Evolutionary conservation across 1,284 basidiomycete genomes (phyloP), one percentile per base, ranked within the genome.

Genomic region (Gymnopus androsaceus): DNA sequence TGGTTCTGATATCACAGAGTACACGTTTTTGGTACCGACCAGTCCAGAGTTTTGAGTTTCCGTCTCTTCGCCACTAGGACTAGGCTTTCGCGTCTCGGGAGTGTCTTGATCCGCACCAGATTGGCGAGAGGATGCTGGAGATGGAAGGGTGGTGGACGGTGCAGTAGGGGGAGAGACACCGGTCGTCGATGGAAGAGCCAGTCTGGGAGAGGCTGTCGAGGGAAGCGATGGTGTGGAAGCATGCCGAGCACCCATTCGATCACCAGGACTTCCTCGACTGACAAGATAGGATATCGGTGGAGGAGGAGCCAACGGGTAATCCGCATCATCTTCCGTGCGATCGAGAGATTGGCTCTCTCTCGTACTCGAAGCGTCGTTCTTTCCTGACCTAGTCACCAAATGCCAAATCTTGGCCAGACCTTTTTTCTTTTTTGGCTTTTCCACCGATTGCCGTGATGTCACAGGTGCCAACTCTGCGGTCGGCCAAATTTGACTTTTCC

Each of bases 201-300:
- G 71, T 60, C 81, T 86, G 38, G 83, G 80, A 19, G 85, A 84
- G 36, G 75, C 67, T 51, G 78, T 75, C 21, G 83, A 82, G 6
- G 83, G 80, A 45, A 90, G 72, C 23, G 87, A 88, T 23, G 84
- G 82, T 9, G 85, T 86, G 15, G 89, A 90, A 27, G 79, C 75
- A 66, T 87, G 87, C 9, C 87, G 81, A 40, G 73, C 69, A 34
- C 53, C 33, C 69, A 44, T 65, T 61, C 72, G 75, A 44, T 85
- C 81, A 21, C 74, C 73, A 42, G 76, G 76, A n/a, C 28, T 50
- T 19, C 80, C 75, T 52, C 89, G 81, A 60, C 84, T 82, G 2
- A 94, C 89, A 36, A 95, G 80, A 72, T 92, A 94, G 0, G 90
- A 90, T 55, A 95, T 68, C 2, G 91, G 88, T 3, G 93, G 93